These are phyloP conservation scores for Pyrus pyrifolia DNA, from an alignment of 306 rosid genomes.

Conservation along the genomic window DNA sequence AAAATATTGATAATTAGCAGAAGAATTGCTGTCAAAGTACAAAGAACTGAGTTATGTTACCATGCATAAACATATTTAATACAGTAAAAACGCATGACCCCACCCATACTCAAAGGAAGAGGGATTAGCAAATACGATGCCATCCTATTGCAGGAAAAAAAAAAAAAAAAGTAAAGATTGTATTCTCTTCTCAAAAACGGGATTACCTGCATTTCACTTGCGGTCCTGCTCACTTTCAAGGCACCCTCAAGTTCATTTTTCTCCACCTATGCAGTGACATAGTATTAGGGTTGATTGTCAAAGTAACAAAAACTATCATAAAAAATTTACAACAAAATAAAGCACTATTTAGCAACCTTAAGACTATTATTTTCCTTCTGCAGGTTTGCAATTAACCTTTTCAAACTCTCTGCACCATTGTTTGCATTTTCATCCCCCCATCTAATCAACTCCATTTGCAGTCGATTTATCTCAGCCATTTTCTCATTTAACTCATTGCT, in stretches of 20 bases:
- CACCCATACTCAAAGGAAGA: not conserved
- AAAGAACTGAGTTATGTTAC: not conserved
- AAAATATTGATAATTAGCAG: not conserved
- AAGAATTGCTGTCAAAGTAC: not conserved
- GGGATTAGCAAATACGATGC: not conserved
- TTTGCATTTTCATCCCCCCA: conserved; percentile 32
- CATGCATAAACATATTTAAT: not conserved
- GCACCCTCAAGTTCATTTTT: conserved; percentile 66
- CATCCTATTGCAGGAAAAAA: not conserved
- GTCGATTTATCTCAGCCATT: conserved; percentile 41
- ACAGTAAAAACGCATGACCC: not conserved
- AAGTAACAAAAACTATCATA: conserved; percentile 4
- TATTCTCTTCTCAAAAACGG: not conserved
- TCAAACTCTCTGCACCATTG: conserved; percentile 39
- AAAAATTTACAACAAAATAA: not conserved
- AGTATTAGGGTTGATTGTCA: conserved; percentile 16
- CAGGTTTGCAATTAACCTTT: conserved; percentile 47
- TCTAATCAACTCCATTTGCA: conserved; percentile 63
- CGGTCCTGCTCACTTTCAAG: conserved; percentile 37
- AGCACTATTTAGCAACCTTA: conserved; percentile 48
- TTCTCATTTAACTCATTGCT: conserved; percentile 56
- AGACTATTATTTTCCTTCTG: conserved; percentile 69
- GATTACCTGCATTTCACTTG: conserved; percentile 46
- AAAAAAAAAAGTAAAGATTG: not conserved
- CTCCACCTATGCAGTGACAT: conserved; percentile 46